Evolutionary conservation across 352 stramenopile genomes (phyloP), one percentile per base, ranked within the genome.

Genomic region (Lagenidium giganteum): DNA sequence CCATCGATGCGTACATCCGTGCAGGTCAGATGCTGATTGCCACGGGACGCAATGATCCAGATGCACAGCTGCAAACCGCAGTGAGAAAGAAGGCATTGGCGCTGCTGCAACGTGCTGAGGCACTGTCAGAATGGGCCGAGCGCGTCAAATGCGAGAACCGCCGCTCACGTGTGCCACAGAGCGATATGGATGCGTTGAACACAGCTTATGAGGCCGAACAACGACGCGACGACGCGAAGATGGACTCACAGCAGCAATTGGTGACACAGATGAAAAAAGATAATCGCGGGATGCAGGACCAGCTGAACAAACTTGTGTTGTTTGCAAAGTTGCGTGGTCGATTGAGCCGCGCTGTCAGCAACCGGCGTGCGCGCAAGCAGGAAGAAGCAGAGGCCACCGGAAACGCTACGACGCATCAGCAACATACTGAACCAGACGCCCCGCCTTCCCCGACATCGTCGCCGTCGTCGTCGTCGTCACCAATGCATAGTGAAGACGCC

Each of bases 61-160:
- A 57, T 2, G 52, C 59, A 11, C 51, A 76, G 34, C 35, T 84
- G 17, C 74, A 87, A 45, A 66, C 73, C 11, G 76, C 80, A 44
- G 56, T 87, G 1, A 81, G 79, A 44, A 60, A 76, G 24, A 87
- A 84, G 57, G 74, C 74, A 16, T 61, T 83, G 14, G 54, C 69
- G 20, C 38, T 84, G 26, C 51, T 87, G n/a, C 57, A 82, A 43
- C 70, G 74, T 3, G 74, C 74, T 21, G 74, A 87, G 39, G 64
- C 56, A 2, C 52, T 87, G 17, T 69, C 71, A 3, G 70, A 76
- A n/a, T 87, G 74, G 74, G 64, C 57, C 4, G 62, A 47, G 8
- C 42, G 63, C 8, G 56, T 81, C 8, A 35, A 35, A n/a, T n/a
- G n/a, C n/a, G n/a, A n/a, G n/a, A n/a, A n/a, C n/a, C n/a, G n/a